Conservation (phyloP, 345 rosid species). For the Salix suchowensis region DNA sequence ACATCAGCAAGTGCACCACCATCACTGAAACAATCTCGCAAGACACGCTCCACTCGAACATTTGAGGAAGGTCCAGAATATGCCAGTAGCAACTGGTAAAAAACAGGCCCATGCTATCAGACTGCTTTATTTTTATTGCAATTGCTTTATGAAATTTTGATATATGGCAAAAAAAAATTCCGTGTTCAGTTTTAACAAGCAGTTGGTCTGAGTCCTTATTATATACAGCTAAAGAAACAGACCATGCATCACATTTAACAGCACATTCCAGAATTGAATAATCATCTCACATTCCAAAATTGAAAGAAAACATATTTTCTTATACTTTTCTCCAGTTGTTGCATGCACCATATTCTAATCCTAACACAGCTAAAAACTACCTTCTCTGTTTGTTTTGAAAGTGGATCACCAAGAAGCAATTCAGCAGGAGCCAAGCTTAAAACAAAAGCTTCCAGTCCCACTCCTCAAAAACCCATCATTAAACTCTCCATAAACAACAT, state of each 20-base stretch:
- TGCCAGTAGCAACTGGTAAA: conserved; percentile 54
- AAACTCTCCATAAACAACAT: conserved; percentile 77
- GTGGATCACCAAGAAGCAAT: conserved; percentile 63
- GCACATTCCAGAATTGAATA: too few relatives aligned
- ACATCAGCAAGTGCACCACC: conserved; percentile 77
- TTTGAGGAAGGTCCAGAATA: conserved; percentile 91
- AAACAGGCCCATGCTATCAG: conserved; percentile 7
- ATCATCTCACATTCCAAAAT: not conserved
- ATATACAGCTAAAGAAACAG: not conserved
- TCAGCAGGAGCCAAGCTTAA: conserved; percentile 85
- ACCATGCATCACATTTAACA: too few relatives aligned
- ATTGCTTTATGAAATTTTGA: not conserved
- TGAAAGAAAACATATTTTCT: not conserved
- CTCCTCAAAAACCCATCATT: conserved; percentile 69
- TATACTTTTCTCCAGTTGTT: too few relatives aligned
- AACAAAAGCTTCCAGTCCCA: conserved; percentile 75
- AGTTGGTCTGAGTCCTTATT: not conserved
- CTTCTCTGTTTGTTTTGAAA: conserved; percentile 81
- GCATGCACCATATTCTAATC: not conserved
- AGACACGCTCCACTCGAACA: conserved; percentile 62
- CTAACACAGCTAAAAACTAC: conserved; percentile 22
- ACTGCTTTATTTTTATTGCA: not conserved
- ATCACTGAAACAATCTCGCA: conserved; percentile 41
- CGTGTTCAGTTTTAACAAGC: not conserved
- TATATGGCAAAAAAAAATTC: not conserved